A percentile compares a stretch with the other conserved stretches of the same genome.
Evolutionary conservation across 768 basidiomycete species (phyloP).

Genomic region (Cubamyces lactineus): DNA sequence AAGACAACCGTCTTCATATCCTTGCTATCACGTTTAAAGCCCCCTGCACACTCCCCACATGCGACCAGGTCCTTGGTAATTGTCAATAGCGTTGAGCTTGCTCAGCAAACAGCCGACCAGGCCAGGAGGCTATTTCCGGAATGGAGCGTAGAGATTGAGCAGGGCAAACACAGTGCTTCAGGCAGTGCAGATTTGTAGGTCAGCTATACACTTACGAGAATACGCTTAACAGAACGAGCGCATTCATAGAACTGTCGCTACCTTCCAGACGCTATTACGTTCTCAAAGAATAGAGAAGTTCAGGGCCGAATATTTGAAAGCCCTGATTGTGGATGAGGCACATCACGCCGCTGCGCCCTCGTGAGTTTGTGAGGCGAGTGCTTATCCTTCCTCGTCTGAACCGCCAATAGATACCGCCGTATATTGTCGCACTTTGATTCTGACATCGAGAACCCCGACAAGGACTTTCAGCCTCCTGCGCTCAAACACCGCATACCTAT

Average conservation of each 20-base stretch:
- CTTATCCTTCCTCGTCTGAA: background rate
- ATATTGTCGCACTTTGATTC: slow-evolving; percentile 84
- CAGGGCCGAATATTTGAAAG: slow-evolving; percentile 64
- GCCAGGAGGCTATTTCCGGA: slow-evolving; percentile 66
- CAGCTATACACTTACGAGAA: too few species aligned
- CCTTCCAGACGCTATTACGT: slow-evolving; percentile 82
- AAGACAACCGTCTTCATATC: slow-evolving; percentile 94
- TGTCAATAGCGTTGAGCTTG: slow-evolving; percentile 89
- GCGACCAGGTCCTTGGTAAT: slow-evolving; percentile 75
- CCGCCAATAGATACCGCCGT: slow-evolving; percentile 65
- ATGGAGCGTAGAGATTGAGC: slow-evolving; percentile 90
- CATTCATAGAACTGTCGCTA: slow-evolving; percentile 73
- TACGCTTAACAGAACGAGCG: background rate
- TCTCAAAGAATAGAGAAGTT: slow-evolving; percentile 74
- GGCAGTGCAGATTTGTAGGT: slow-evolving; percentile 86
- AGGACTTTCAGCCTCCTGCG: slow-evolving; percentile 39
- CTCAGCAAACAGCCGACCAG: slow-evolving; percentile 80
- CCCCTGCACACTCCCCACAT: slow-evolving; percentile 44
- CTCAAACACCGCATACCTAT: slow-evolving; percentile 68
- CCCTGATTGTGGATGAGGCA: slow-evolving; percentile 89
- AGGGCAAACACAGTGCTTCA: slow-evolving; percentile 78
- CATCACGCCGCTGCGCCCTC: slow-evolving; percentile 95
- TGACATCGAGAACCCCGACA: slow-evolving; percentile 59
- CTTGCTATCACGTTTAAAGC: slow-evolving; percentile 65
- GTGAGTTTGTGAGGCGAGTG: slow-evolving; percentile 46